Base-by-base conservation (phyloP, 306 rosid species). In the Trifolium fragiferum region DNA sequence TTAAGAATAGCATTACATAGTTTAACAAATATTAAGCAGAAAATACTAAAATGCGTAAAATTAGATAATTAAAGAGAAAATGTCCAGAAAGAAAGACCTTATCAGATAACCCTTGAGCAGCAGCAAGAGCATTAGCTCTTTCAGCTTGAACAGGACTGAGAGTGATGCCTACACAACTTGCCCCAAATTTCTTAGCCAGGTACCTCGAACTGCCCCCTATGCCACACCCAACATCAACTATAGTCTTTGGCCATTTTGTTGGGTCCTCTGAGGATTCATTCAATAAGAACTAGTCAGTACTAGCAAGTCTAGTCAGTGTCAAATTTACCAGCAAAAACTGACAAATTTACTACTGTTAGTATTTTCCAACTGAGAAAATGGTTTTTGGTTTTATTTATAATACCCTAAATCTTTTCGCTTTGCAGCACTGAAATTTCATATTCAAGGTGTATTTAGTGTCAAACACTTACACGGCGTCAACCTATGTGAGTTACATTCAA, bases 131-230 rank as follows among this genome's bases (percentile, higher is more conserved):
- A 79, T 88, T 87, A 15, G 97, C 98, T 76, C 98, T 87, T 63
- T 80, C 70, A 55, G 97, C 98, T 76, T 94, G 98, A 63, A 91
- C 88, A 35, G 97, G 93, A 57, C 98, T 94, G 12, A 94, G 84
- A 15, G 98, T 91, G 38, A 94, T 90, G 57, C 98, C 98, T 7
- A 75, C 33, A 73, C 84, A 82, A 37, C 38, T 84, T 33, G 94
- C 93, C 18, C 89, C 96, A 47, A 72, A 91, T 60, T 87, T 88
- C 49, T 57, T 57, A 14, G 98, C 91, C 43, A 94, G 9, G 74
- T 91, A 91, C 68, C 98, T 83, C 1, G 98, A 91, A 53, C 98
- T 93, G 3, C 98, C 98, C 6, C 98, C 98, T 43, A 93, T 93
- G 73, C 98, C 98, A 78, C 98, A 93, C 37, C 98, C 98, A 19